A percentile compares a stretch with the other conserved stretches of the same genome.
These are phyloP conservation scores for Moringa oleifera DNA, from an alignment of 345 rosid genomes.

Conservation along the genomic window DNA sequence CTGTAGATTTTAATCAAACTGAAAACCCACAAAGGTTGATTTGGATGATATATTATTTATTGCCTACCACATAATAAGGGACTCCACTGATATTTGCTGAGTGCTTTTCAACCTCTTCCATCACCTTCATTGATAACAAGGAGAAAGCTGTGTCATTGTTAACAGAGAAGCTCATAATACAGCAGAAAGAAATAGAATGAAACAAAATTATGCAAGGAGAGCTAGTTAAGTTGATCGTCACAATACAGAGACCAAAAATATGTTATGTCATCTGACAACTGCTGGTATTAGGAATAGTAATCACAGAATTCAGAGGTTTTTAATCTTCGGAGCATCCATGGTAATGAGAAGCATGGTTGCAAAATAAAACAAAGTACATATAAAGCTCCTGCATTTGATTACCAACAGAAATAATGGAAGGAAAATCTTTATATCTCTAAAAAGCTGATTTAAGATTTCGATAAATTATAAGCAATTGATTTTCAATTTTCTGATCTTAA, in stretches of 20 bases:
- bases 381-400: not conserved
- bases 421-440: not conserved
- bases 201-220: too few species aligned
- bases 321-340: not conserved
- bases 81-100: constrained; percentile 59
- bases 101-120: constrained; percentile 60
- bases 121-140: constrained; percentile 40
- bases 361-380: too few species aligned
- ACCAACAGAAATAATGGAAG: not conserved
- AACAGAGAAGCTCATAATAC: not conserved
- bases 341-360: not conserved
- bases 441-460: not conserved
- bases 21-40: not conserved
- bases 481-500: not conserved
- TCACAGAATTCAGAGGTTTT: not conserved
- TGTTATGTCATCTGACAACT: not conserved
- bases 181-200: not conserved
- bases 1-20: not conserved
- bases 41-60: not conserved
- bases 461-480: not conserved
- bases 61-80: constrained; percentile 69
- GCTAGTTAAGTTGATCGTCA: not conserved
- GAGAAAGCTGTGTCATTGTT: not conserved
- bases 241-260: not conserved
- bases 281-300: not conserved